Base-by-base conservation (phyloP, 1,284 basidiomycete genomes). In the Cutaneotrichosporon cavernicola region DNA sequence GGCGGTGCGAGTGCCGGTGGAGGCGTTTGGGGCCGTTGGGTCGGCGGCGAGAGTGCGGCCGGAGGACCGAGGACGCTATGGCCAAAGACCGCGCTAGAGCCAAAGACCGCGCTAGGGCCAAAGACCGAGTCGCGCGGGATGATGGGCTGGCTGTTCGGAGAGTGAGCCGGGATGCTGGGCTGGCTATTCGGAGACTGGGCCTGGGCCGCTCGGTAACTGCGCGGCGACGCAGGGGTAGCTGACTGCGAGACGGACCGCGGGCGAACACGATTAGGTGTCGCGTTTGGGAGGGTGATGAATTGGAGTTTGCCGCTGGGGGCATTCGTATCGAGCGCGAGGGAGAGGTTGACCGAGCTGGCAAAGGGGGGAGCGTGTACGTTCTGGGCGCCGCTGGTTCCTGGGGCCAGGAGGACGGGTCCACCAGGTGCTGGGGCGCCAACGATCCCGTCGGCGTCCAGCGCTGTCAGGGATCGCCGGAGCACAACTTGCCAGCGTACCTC, bases 261-360 rank as follows among this genome's bases (percentile, higher is more conserved):
- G 30, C 62, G 62, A 3, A 52, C 30, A 14, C 60, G 56, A 9
- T 60, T 64, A 14, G 62, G 60, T 50, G 65, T 51, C 63, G 46
- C 64, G 58, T 69, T 73, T 0, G 76, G 73, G 53, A 75, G 70
- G 9, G 70, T 61, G 58, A 76, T 73, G 64, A 78, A 78, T 13
- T 76, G 75, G 22, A 78, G 64, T 60, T 73, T 75, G 32, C 77
- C 77, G 3, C 67, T 69, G 4, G 75, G 74, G 57, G 72, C 65
- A 22, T 66, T 65, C 9, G 51, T 40, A 57, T 74, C 74, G 7
- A 76, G 67, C 11, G 72, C 66, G 52, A 77, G 65, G 7, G 72
- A 73, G 46, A 79, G 69, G 64, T 76, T 77, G 64, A 79, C 69
- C n/a, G 69, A 72, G 16, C 69, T 71, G 2, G 77, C 73, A 2